Conservation (phyloP, 176 grass and related monocot species). For the Canna indica region DNA sequence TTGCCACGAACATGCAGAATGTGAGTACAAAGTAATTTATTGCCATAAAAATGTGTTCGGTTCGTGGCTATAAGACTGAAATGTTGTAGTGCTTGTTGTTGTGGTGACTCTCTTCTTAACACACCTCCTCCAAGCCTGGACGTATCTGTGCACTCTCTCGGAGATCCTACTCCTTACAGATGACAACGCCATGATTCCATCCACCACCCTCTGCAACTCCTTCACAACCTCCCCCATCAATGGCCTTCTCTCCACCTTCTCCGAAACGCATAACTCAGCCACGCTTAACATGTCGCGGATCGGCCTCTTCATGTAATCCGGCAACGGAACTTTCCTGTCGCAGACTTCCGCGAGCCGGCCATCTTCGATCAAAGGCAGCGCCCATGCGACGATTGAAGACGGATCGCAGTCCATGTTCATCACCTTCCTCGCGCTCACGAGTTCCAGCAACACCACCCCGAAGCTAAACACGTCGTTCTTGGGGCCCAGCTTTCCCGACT, state of each 20-base stretch:
- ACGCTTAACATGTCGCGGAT: conserved; percentile 32
- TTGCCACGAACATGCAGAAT: too few relatives aligned
- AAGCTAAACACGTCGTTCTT: conserved; percentile 96
- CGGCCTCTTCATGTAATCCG: conserved; percentile 2
- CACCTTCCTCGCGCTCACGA: conserved; percentile 76
- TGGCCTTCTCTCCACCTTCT: conserved; percentile 35
- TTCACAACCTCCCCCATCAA: conserved; percentile 54
- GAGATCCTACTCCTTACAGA: neutral
- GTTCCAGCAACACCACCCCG: conserved; percentile 79
- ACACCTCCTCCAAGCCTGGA: conserved; percentile 43
- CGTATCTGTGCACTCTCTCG: conserved; percentile 22
- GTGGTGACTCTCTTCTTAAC: conserved; percentile 37
- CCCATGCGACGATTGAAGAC: conserved; percentile 75
- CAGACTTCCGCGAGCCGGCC: conserved; percentile 27
- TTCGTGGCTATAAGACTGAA: too few relatives aligned
- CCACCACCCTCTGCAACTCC: conserved; percentile 49
- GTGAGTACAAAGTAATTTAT: too few relatives aligned
- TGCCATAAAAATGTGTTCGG: too few relatives aligned
- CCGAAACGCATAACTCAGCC: conserved; percentile 58
- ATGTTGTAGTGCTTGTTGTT: too few relatives aligned
- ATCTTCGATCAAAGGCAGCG: conserved; percentile 30
- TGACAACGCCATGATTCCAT: conserved; percentile 22
- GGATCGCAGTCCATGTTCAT: conserved; percentile 60
- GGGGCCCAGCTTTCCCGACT: conserved; percentile 48
- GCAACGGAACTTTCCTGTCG: conserved; percentile 38